Evolutionary conservation across 2,329 filamentous ascomycete genomes (phyloP).

Genomic region (Calonectria pauciramosa): DNA sequence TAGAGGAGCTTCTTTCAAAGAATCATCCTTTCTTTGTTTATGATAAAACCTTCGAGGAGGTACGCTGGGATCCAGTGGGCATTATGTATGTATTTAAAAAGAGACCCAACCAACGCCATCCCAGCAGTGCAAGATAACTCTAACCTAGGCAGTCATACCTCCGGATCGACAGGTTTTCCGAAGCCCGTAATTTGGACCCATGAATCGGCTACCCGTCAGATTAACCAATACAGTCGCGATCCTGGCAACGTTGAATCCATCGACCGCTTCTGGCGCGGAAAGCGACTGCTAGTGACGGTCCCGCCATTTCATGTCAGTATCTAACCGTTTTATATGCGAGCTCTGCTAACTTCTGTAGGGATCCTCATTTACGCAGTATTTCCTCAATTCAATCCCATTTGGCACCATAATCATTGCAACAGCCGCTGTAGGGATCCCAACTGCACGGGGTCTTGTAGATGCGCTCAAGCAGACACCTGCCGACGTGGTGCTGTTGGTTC

Average conservation of each 20-base stretch:
- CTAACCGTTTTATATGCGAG: background rate
- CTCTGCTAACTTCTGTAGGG: background rate
- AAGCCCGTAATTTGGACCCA: background rate
- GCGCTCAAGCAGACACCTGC: background rate
- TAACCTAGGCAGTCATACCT: background rate
- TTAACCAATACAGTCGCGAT: background rate
- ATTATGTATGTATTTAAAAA: background rate
- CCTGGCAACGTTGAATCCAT: background rate
- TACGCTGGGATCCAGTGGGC: background rate
- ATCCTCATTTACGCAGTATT: background rate
- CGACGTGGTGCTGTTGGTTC: background rate
- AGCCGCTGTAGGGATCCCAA: background rate
- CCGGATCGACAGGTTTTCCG: background rate
- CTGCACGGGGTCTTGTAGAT: background rate
- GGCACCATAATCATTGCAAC: background rate
- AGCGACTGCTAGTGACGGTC: background rate
- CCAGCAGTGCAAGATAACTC: fast-evolving
- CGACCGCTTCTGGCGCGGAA: background rate
- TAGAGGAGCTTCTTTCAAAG: background rate
- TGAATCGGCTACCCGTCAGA: background rate
- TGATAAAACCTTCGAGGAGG: background rate
- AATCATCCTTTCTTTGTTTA: background rate
- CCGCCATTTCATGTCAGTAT: conserved; percentile 7
- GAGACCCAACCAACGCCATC: background rate
- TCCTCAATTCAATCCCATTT: background rate